phyloP scores from a whole-genome alignment of 208 protist genomes.

The Naegleria gruberi region DNA sequence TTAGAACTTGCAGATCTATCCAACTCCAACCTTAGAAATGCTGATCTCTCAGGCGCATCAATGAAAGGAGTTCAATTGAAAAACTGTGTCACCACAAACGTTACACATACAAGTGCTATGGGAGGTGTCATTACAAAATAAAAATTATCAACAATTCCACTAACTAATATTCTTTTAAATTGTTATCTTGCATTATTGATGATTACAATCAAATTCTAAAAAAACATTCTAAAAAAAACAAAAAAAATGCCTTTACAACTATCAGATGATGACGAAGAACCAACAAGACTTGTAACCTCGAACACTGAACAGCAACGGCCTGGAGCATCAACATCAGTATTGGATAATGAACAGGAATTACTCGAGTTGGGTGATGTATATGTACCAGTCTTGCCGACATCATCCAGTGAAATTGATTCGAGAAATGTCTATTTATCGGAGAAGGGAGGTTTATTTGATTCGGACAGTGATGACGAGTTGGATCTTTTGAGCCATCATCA shows the following conservation, averaged over 20 bases:
- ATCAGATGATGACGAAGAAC: too few species aligned
- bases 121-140: slow-evolving; percentile 15
- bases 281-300: too few species aligned
- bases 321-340: not conserved
- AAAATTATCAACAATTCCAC: too few species aligned
- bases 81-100: not conserved
- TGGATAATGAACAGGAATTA: not conserved
- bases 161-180: too few species aligned
- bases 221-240: too few species aligned
- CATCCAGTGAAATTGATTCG: not conserved
- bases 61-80: not conserved
- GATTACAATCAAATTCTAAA: too few species aligned
- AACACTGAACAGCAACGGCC: too few species aligned
- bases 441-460: not conserved
- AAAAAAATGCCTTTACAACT: too few species aligned
- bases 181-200: too few species aligned
- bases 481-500: not conserved
- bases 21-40: not conserved
- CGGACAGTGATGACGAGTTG: not conserved
- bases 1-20: not conserved
- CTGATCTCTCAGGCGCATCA: not conserved
- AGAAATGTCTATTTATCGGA: not conserved
- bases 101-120: not conserved
- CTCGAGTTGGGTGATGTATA: not conserved
- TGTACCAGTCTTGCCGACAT: not conserved